Percentiles rank a stretch among this genome's conserved stretches.
Conservation (phyloP, 768 basidiomycete genomes). For the Lactifluus rugatus region DNA sequence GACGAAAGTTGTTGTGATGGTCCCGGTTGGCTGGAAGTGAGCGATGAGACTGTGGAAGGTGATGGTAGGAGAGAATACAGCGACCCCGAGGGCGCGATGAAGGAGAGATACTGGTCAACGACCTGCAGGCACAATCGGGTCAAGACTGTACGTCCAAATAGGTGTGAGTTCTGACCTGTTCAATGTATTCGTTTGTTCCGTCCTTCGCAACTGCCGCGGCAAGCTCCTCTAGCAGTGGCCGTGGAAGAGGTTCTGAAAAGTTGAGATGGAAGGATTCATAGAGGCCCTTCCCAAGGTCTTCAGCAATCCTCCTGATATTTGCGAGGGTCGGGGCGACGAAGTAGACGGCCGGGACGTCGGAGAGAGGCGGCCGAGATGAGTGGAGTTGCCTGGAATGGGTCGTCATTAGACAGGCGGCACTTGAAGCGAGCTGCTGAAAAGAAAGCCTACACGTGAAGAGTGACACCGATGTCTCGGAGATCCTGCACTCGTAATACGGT, state of each 20-base stretch:
- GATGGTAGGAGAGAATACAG: conserved; percentile 83
- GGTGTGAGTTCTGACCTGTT: conserved; percentile 45
- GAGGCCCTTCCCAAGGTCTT: conserved; percentile 80
- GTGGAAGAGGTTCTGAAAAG: conserved; percentile 86
- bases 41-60: conserved; percentile 30
- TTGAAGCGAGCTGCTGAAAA: not conserved
- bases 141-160: conserved; percentile 6
- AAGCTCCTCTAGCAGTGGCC: conserved; percentile 86
- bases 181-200: conserved; percentile 71
- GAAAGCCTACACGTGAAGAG: conserved; percentile 82
- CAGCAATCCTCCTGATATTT: conserved; percentile 85
- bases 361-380: conserved; percentile 74
- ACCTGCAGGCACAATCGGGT: conserved; percentile 41
- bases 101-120: conserved; percentile 94
- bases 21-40: conserved; percentile 28
- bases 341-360: conserved; percentile 95
- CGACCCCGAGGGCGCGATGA: conserved; percentile 85
- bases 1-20: conserved; percentile 41
- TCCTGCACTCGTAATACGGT: conserved; percentile 95
- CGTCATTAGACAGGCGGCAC: not conserved
- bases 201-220: conserved; percentile 80
- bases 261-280: conserved; percentile 94
- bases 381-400: conserved; percentile 73
- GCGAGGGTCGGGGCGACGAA: conserved; percentile 84
- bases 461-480: conserved; percentile 92